Percentiles rank a stretch among this genome's conserved stretches.
These are phyloP conservation scores for Lizonia empirigonia DNA, from an alignment of 2,329 filamentous ascomycete species.

Conservation along the genomic window DNA sequence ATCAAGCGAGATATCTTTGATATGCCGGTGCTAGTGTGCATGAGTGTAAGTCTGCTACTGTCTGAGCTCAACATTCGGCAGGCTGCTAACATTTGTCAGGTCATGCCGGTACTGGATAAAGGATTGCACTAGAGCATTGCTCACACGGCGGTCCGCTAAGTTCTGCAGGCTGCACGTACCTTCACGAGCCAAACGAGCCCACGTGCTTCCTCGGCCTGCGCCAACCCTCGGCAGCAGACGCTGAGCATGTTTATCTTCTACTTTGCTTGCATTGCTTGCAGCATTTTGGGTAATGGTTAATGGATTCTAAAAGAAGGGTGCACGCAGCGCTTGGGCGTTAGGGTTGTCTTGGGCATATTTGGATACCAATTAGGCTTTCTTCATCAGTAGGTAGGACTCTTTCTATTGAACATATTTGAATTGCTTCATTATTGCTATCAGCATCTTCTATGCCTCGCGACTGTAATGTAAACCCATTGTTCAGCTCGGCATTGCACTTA, in stretches of 20 bases:
- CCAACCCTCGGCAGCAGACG: too few relatives aligned
- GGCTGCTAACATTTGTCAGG: constrained; percentile 15
- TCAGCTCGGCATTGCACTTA: constrained; percentile 23
- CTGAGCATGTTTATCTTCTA: too few relatives aligned
- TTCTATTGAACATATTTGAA: background rate
- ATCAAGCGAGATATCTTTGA: constrained; percentile 97
- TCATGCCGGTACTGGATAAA: constrained; percentile 42
- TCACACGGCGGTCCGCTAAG: too few relatives aligned
- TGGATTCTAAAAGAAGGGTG: background rate
- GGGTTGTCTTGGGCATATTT: background rate
- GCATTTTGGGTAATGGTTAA: constrained; percentile 9
- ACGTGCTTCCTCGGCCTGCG: too few relatives aligned
- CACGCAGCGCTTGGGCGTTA: background rate
- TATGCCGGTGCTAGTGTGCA: constrained; percentile 97
- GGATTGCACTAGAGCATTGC: constrained; percentile 29
- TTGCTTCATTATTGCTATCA: too few relatives aligned
- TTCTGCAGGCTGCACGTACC: too few relatives aligned
- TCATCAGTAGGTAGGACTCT: background rate
- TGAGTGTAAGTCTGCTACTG: constrained; percentile 98
- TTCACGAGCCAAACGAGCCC: too few relatives aligned
- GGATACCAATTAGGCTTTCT: constrained; percentile 4
- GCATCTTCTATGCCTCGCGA: too few relatives aligned
- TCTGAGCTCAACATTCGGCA: constrained; percentile 34
- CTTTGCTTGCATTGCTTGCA: constrained; percentile 22
- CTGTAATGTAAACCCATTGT: too few relatives aligned